Conservation (phyloP, 495 filamentous ascomycete genomes). For the Xylaria scruposa region DNA sequence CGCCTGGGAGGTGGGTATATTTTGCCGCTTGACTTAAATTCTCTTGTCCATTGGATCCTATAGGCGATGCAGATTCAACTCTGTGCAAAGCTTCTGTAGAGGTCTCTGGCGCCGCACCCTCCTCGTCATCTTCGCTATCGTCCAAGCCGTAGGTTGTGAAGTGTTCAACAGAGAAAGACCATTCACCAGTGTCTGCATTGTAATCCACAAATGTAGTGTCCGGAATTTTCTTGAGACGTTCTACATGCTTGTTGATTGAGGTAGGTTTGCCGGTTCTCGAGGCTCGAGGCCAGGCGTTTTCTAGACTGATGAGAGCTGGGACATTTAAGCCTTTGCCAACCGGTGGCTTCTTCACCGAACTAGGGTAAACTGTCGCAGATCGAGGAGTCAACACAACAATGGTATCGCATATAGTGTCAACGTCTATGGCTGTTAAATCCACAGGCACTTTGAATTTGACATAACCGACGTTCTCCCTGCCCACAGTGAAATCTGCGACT, state of each 20-base stretch:
- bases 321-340: constrained; percentile 90
- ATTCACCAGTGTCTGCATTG: constrained; percentile 76
- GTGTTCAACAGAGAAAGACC: constrained; percentile 91
- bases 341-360: constrained; percentile 74
- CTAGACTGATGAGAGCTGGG: constrained; percentile 79
- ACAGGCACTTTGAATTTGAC: constrained; percentile 82
- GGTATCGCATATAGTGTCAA: constrained; percentile 72
- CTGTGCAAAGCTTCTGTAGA: background rate
- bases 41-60: constrained; percentile 65
- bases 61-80: background rate
- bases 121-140: constrained; percentile 79
- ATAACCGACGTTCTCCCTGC: constrained; percentile 77
- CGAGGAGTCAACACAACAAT: constrained; percentile 78
- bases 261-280: constrained; percentile 57
- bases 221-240: constrained; percentile 74
- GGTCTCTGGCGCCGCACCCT: constrained; percentile 51
- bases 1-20: constrained; percentile 72
- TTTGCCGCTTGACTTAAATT: constrained; percentile 80
- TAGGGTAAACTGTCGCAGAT: constrained; percentile 84
- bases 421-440: constrained; percentile 73
- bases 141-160: constrained; percentile 96
- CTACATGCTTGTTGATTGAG: constrained; percentile 76
- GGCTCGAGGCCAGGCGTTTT: constrained; percentile 88
- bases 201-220: constrained; percentile 85
- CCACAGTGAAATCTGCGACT: constrained; percentile 76